A percentile compares a stretch with the other conserved stretches of the same genome.
Conservation (phyloP, 495 filamentous ascomycete species). For the Neurospora sp. region DNA sequence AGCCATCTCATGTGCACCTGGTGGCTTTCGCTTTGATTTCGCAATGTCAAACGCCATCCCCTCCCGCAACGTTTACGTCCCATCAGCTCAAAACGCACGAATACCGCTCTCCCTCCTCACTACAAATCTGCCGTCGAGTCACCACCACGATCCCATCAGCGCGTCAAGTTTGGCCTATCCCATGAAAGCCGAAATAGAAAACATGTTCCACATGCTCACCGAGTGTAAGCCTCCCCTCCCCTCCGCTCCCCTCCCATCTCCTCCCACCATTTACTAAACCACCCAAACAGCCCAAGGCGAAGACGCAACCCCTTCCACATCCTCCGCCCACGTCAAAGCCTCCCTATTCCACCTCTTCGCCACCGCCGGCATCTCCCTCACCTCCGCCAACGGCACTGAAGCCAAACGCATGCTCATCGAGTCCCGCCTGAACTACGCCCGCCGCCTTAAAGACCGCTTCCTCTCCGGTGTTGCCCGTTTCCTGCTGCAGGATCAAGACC, state of each 20-base stretch:
- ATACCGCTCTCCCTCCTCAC: no score
- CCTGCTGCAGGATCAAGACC: conserved; percentile 11
- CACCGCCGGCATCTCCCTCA: conserved; percentile 1
- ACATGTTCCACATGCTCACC: conserved; percentile 3
- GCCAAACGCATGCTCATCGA: conserved; percentile 5
- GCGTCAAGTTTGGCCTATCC: neutral
- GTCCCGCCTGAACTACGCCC: conserved; percentile 6
- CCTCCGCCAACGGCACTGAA: neutral
- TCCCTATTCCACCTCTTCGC: conserved; percentile 7
- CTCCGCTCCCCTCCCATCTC: no score
- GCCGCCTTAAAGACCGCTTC: conserved; percentile 10
- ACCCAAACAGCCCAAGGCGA: neutral
- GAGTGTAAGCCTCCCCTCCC: neutral
- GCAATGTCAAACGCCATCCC: neutral
- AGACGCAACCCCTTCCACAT: no score
- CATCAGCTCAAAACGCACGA: no score
- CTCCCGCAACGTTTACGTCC: no score
- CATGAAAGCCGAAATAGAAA: conserved; percentile 5
- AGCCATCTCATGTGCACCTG: neutral
- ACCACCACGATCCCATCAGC: no score
- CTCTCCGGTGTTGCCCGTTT: conserved; percentile 7
- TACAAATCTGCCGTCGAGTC: no score
- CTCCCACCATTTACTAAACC: no score
- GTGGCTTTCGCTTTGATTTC: neutral
- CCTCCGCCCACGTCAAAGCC: neutral